A percentile compares a stretch with the other conserved stretches of the same genome.
Conservation (phyloP, 2,329 filamentous ascomycete species). For the Huntiella abstrusa region DNA sequence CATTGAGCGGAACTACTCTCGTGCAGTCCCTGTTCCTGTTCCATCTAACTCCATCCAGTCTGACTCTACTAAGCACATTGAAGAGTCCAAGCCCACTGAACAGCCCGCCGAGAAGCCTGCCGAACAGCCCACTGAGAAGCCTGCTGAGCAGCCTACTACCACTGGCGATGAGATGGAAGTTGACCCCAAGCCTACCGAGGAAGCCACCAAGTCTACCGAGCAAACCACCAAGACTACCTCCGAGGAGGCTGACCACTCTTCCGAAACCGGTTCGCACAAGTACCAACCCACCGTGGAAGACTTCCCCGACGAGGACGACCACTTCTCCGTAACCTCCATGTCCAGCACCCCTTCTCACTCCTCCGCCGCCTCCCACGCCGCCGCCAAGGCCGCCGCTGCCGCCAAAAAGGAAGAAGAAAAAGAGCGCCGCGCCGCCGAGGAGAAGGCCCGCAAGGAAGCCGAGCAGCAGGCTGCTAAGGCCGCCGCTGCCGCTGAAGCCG, state of each 20-base stretch:
- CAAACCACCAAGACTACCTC: slow-evolving; percentile 12
- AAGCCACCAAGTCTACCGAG: neutral
- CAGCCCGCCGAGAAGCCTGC: slow-evolving; percentile 19
- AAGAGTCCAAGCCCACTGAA: slow-evolving; percentile 19
- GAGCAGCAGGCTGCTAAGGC: slow-evolving; percentile 3
- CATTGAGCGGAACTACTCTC: slow-evolving; percentile 43
- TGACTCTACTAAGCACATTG: slow-evolving; percentile 13
- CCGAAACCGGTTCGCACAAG: slow-evolving; percentile 39
- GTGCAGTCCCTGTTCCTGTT: slow-evolving; percentile 14
- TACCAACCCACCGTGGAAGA: slow-evolving; percentile 45
- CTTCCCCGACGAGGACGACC: slow-evolving; percentile 16
- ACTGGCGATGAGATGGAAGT: slow-evolving; percentile 38
- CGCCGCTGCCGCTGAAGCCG: slow-evolving; percentile 12
- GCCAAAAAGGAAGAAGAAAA: neutral
- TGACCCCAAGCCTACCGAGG: slow-evolving; percentile 11
- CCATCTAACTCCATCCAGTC: slow-evolving; percentile 22
- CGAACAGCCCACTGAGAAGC: neutral
- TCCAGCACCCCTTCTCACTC: slow-evolving; percentile 13
- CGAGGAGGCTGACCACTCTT: slow-evolving; percentile 33
- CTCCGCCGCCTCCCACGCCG: slow-evolving; percentile 13
- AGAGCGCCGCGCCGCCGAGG: slow-evolving; percentile 11
- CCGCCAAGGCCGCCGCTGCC: slow-evolving; percentile 14
- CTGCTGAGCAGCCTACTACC: slow-evolving; percentile 2
- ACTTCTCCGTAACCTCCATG: slow-evolving; percentile 14
- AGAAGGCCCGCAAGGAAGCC: slow-evolving; percentile 27